Percentiles rank a stretch among this genome's conserved stretches.
Evolutionary conservation across 2,329 filamentous ascomycete species (phyloP).

Genomic region (Boeremia exigua): DNA sequence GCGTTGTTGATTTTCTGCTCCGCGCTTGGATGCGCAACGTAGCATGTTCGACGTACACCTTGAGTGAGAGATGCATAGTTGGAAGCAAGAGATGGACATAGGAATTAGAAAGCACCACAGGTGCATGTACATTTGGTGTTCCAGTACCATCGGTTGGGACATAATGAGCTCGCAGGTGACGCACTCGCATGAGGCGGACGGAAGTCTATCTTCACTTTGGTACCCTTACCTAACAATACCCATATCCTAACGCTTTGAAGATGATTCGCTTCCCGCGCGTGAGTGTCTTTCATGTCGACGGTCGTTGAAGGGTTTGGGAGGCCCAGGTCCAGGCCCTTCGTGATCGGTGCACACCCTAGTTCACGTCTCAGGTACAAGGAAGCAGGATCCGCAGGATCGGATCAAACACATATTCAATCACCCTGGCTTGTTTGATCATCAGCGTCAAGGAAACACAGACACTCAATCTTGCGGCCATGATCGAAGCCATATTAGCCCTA

Average conservation of each 20-base stretch:
- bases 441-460: neutral
- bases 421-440: conserved; percentile 1
- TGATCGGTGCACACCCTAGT: conserved; percentile 2
- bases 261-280: neutral
- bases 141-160: conserved; percentile 3
- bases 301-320: neutral
- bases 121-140: conserved; percentile 18
- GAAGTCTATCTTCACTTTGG: conserved; percentile 9
- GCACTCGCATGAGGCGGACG: conserved; percentile 16
- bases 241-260: conserved; percentile 7
- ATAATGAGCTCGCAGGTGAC: conserved; percentile 9
- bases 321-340: neutral
- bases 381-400: neutral
- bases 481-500: neutral
- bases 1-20: conserved; percentile 22
- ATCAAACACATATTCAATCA: conserved; percentile 3
- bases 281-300: neutral
- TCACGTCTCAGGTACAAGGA: conserved; percentile 8
- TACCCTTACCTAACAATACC: conserved; percentile 13
- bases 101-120: conserved; percentile 7
- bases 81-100: conserved; percentile 4
- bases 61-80: neutral
- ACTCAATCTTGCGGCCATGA: neutral
- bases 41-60: conserved; percentile 14
- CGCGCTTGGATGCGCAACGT: conserved; percentile 12